Evolutionary conservation across 306 rosid species (phyloP), one percentile per base, ranked within the genome.

Genomic region (Acacia acuminata): DNA sequence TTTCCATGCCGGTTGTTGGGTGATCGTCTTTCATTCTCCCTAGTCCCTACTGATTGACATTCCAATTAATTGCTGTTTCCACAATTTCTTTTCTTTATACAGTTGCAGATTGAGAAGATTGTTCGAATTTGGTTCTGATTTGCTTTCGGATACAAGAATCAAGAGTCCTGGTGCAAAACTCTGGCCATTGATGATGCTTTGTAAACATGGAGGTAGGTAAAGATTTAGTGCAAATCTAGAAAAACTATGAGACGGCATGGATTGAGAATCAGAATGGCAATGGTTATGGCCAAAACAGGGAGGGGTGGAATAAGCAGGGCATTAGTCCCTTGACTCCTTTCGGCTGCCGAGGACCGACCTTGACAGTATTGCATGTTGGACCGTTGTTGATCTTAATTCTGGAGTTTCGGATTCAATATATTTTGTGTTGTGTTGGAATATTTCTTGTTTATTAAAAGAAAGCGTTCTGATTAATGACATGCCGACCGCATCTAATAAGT

Each of bases 61-160:
- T 45, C 24, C 51, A 14, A 47, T n/a, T 34, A 32, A 56, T 36
- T 77, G 70, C 30, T 82, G 38, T 68, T 30, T 75, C 25, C 68
- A 55, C 47, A 42, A 68, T 83, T 65, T 48, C 45, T 67, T 45
- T 55, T 48, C 45, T 67, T 45, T 55, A 17, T 36, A 7, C 76
- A 56, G 80, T 44, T n/a, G 36, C 58, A 11, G 53, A 75, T 75
- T 84, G 73, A 68, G 79, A 69, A 76, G 68, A 25, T 40, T 43
- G 45, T 2, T 7, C 56, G 72, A 24, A 55, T 69, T 72, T 68
- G 77, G 77, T 17, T 47, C 67, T 60, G 61, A 55, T 66, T 66
- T 74, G 58, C 48, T 73, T 60, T 25, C 15, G 45, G 72, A 32
- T 55, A 44, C 68, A 22, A 71, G 19, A 64, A 74, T 17, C 65